A percentile compares a stretch with the other conserved stretches of the same genome.
phyloP scores from a whole-genome alignment of 2,329 filamentous ascomycete genomes.

The Ophiostoma angusticollis region DNA sequence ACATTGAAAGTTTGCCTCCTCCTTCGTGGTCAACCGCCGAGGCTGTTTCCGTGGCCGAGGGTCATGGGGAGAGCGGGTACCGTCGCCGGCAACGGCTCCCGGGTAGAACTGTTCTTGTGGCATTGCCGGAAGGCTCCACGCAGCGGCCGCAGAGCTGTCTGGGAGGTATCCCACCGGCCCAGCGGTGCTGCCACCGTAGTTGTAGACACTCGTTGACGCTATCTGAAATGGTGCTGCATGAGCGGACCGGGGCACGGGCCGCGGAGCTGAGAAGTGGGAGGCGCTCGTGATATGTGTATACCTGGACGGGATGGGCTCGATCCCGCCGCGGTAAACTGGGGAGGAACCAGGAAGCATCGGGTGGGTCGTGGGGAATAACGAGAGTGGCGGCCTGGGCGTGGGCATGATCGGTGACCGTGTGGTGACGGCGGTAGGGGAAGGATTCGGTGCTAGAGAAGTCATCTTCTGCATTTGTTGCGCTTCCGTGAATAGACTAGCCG shows the following conservation, averaged over 20 bases:
- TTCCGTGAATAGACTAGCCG: conserved; percentile 32
- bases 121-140: conserved; percentile 23
- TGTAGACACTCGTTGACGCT: conserved; percentile 16
- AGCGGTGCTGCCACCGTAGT: conserved; percentile 14
- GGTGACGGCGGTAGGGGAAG: conserved; percentile 1
- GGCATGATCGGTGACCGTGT: conserved; percentile 19
- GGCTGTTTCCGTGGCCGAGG: conserved; percentile 25
- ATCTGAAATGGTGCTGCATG: conserved; percentile 22
- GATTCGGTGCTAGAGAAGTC: conserved; percentile 14
- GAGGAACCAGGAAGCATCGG: conserved; percentile 13
- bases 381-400: conserved; percentile 19
- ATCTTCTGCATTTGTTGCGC: conserved; percentile 24
- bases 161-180: conserved; percentile 23
- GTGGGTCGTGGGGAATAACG: conserved; percentile 17
- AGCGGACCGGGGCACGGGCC: no score
- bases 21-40: conserved; percentile 47
- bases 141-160: conserved; percentile 22
- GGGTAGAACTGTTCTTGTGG: conserved; percentile 3
- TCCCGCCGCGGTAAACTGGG: conserved; percentile 25
- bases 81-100: background rate
- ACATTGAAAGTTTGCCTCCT: conserved; percentile 62
- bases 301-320: conserved; percentile 22
- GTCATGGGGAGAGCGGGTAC: background rate
- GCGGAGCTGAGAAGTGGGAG: conserved; percentile 29
- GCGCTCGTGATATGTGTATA: conserved; percentile 25